Evolutionary conservation across 176 grass and related monocot species (phyloP).

Genomic region (Puccinellia tenuiflora): DNA sequence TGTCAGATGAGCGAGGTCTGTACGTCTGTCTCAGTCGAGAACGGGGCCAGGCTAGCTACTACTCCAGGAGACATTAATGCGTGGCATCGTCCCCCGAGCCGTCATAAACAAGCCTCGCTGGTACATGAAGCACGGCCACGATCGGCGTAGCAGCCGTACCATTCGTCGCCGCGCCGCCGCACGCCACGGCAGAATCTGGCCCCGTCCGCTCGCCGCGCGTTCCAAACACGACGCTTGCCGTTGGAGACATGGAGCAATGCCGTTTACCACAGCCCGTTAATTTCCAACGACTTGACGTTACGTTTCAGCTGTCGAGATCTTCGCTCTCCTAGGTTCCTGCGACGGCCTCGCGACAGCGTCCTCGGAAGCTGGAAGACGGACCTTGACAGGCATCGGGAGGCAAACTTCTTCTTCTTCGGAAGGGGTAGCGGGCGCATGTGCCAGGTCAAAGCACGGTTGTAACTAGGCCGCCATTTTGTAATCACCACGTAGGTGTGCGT

Average conservation of each 20-base stretch:
- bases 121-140: background rate
- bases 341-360: background rate
- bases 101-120: background rate
- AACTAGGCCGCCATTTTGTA: background rate
- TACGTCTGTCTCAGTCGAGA: background rate
- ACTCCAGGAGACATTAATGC: background rate
- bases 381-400: no score
- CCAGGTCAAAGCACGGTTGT: background rate
- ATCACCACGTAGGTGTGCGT: background rate
- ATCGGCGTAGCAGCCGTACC: background rate
- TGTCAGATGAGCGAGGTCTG: background rate
- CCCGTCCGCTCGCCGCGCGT: background rate
- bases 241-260: background rate
- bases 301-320: background rate
- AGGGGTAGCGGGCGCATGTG: no score
- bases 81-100: background rate
- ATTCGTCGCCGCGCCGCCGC: background rate
- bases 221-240: background rate
- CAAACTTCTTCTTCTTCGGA: background rate
- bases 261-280: background rate
- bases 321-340: background rate
- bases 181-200: background rate
- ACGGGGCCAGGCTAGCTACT: background rate
- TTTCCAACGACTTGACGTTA: background rate
- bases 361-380: background rate